Conservation (phyloP, 1,284 basidiomycete genomes). For the Pterulicium gracile region DNA sequence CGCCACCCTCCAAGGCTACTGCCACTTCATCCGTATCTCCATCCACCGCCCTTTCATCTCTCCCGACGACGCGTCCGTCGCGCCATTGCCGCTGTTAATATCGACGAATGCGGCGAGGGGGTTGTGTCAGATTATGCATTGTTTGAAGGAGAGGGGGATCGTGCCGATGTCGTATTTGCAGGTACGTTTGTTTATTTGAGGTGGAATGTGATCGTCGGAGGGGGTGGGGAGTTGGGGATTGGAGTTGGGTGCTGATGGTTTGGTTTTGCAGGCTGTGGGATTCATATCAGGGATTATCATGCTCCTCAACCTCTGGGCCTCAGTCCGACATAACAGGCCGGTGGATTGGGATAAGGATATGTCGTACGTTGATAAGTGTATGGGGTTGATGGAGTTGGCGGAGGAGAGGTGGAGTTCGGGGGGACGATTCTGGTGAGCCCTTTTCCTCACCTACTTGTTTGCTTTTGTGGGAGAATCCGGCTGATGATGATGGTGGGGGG, state of each 20-base stretch:
- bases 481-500: too few relatives aligned
- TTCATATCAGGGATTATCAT: constrained; percentile 1
- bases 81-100: background rate
- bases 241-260: background rate
- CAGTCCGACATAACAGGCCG: background rate
- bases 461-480: too few relatives aligned
- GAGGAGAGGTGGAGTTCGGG: background rate
- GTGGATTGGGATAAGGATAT: constrained; percentile 1
- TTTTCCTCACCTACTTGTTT: too few relatives aligned
- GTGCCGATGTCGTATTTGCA: background rate
- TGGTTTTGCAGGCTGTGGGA: constrained; percentile 1
- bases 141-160: background rate
- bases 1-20: constrained; percentile 33
- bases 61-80: background rate
- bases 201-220: too few relatives aligned
- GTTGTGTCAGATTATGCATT: background rate
- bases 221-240: too few relatives aligned
- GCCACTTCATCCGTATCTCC: constrained; percentile 39
- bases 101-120: background rate
- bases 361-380: constrained; percentile 1
- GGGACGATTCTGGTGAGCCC: background rate
- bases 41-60: constrained; percentile 46
- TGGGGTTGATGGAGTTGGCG: background rate
- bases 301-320: background rate
- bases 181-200: background rate